Base-by-base conservation (phyloP, 1,284 basidiomycete genomes). In the Prillingera fragicola region DNA sequence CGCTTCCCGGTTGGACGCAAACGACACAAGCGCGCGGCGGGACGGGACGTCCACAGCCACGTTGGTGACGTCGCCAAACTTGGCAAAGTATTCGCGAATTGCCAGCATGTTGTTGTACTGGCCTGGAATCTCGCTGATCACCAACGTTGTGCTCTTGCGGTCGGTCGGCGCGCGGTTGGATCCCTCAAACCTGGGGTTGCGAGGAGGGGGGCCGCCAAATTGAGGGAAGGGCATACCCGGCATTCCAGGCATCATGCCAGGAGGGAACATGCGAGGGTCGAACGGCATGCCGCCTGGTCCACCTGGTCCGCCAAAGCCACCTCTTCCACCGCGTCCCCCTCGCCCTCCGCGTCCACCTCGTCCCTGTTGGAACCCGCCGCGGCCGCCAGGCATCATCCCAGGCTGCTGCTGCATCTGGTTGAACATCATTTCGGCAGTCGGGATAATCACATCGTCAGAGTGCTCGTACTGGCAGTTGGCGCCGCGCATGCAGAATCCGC, bases 401-500 rank as follows among this genome's bases (percentile, higher is more conserved):
- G 49, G 45, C 27, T 43, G 62, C 39, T 24, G 71, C 72, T 47
- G 54, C 54, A 59, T 55, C n/a, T 49, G 47, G 15, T 38, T 44
- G 36, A 66, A 66, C 67, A 71, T 69, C 52, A 67, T 75, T 74
- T 82, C 77, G 13, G 80, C 75, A 10, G 62, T 56, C 1, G 66
- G 66, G 39, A 68, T 65, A 43, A 70, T 63, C 6, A 64, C 58
- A 48, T 70, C 69, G 18, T 84, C 84, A 25, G 85, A 87, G 60
- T 97, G 92, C 56, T 87, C 88, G 67, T 81, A 96, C 64, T 87
- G 89, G 77, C 92, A 97, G 50, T 78, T 78, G n/a, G 79, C 82
- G 28, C 92, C 92, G 22, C 91, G 82, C 39, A 87, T 80, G 62
- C 92, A 97, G 69, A 83, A 95, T 2, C 92, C 89, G 53, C 82